Conservation (phyloP, 139 green algal species). For the Chlorella sp. region DNA sequence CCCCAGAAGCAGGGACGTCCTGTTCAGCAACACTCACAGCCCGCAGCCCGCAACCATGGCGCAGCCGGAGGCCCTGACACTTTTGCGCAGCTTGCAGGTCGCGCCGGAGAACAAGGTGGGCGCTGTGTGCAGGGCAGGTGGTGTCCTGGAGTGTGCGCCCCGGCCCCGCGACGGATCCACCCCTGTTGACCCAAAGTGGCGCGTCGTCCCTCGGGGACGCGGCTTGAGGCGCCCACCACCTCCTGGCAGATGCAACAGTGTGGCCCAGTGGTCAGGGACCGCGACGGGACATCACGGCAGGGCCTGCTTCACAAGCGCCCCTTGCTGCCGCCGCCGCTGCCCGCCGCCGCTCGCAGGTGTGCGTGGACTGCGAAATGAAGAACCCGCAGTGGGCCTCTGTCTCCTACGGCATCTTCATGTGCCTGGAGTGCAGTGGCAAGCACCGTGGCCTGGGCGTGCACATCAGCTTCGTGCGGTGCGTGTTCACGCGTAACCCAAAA, state of each 20-base stretch:
- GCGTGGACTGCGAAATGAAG: slow-evolving; percentile 93
- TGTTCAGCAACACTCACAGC: no score
- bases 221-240: no score
- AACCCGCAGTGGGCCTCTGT: slow-evolving; percentile 97
- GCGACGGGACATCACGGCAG: background rate
- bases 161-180: background rate
- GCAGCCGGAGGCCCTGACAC: slow-evolving; percentile 72
- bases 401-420: slow-evolving; percentile 98
- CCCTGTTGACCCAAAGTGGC: background rate
- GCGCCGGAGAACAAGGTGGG: slow-evolving; percentile 87
- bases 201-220: background rate
- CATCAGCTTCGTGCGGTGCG: slow-evolving; percentile 95
- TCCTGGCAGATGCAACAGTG: no score
- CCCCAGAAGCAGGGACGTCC: no score
- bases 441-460: slow-evolving; percentile 97
- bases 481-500: no score
- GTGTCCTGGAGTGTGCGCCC: no score
- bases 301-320: no score
- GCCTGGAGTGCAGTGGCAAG: slow-evolving; percentile 95
- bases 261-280: background rate
- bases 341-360: slow-evolving; percentile 68
- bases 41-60: slow-evolving; percentile 72
- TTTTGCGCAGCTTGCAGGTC: slow-evolving; percentile 87
- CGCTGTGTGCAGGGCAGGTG: no score
- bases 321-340: background rate